A percentile compares a stretch with the other conserved stretches of the same genome.
phyloP scores from a whole-genome alignment of 2,329 filamentous ascomycete genomes.

The Phyllosticta ampelicida region DNA sequence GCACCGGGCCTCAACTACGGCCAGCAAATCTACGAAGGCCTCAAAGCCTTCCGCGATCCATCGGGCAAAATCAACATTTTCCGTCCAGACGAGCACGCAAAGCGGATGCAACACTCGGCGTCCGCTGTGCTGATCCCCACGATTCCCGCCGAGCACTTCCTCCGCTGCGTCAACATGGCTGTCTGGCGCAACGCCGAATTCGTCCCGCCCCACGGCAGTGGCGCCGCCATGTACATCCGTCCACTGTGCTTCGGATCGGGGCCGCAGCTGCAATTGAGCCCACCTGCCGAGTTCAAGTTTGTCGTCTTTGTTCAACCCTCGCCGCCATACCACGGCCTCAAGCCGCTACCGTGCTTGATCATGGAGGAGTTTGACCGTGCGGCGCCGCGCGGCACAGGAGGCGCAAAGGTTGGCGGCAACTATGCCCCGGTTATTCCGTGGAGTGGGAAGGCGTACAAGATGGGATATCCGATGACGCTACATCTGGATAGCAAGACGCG shows the following conservation, averaged over 20 bases:
- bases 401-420: slow-evolving; percentile 28
- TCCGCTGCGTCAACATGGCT: slow-evolving; percentile 17
- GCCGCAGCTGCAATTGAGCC: slow-evolving; percentile 16
- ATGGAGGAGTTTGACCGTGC: slow-evolving; percentile 27
- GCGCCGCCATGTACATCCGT: slow-evolving; percentile 26
- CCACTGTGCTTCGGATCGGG: slow-evolving; percentile 24
- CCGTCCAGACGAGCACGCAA: slow-evolving; percentile 21
- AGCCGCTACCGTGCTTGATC: slow-evolving; percentile 20
- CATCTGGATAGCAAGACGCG: slow-evolving; percentile 24
- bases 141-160: slow-evolving; percentile 21
- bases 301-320: slow-evolving; percentile 22
- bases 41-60: slow-evolving; percentile 15
- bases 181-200: slow-evolving; percentile 19
- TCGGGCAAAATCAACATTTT: slow-evolving; percentile 23
- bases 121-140: slow-evolving; percentile 22
- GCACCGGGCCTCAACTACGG: slow-evolving; percentile 16
- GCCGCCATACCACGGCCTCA: slow-evolving; percentile 18
- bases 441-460: slow-evolving; percentile 19
- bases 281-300: slow-evolving; percentile 20
- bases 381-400: slow-evolving; percentile 23
- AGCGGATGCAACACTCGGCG: slow-evolving; percentile 20
- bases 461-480: slow-evolving; percentile 24
- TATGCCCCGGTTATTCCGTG: slow-evolving; percentile 28
- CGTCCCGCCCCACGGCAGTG: slow-evolving; percentile 18
- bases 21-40: slow-evolving; percentile 17